phyloP scores from a whole-genome alignment of 352 stramenopile species.

The Globisporangium camurandrum region DNA sequence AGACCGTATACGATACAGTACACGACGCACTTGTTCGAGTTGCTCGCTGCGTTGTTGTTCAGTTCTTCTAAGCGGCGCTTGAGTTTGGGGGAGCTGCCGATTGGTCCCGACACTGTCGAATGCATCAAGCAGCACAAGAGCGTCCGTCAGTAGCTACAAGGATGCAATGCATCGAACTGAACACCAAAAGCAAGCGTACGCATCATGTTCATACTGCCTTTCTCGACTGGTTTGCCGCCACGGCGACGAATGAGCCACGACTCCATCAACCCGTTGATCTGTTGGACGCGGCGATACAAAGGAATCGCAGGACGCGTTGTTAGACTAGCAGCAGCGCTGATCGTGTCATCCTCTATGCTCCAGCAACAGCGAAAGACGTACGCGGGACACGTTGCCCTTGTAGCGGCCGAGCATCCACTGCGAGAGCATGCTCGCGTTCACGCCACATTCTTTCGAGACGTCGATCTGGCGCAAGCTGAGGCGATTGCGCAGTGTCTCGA shows the following conservation, averaged over 20 bases:
- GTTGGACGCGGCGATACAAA: not conserved
- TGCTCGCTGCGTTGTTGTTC: slow-evolving; percentile 27
- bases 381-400: slow-evolving; percentile 75
- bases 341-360: no score
- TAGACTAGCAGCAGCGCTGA: no score
- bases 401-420: slow-evolving; percentile 84
- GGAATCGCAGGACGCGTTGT: no score
- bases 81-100: slow-evolving; percentile 56
- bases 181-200: slow-evolving; percentile 1
- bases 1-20: not conserved
- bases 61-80: slow-evolving; percentile 60
- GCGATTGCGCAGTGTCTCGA: slow-evolving; percentile 66
- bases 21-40: slow-evolving; percentile 27
- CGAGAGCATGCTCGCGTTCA: slow-evolving; percentile 82
- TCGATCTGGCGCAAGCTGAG: slow-evolving; percentile 72
- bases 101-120: slow-evolving; percentile 33
- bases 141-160: not conserved
- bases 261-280: slow-evolving; percentile 85
- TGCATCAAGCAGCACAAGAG: not conserved
- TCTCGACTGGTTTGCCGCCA: slow-evolving; percentile 76
- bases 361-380: slow-evolving; percentile 19
- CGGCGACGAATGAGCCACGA: slow-evolving; percentile 77
- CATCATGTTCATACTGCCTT: slow-evolving; percentile 45
- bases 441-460: slow-evolving; percentile 78
- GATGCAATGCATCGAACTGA: slow-evolving; percentile 1